Evolutionary conservation across 495 filamentous ascomycete genomes (phyloP).

Genomic region (Penicillium cataractarum): DNA sequence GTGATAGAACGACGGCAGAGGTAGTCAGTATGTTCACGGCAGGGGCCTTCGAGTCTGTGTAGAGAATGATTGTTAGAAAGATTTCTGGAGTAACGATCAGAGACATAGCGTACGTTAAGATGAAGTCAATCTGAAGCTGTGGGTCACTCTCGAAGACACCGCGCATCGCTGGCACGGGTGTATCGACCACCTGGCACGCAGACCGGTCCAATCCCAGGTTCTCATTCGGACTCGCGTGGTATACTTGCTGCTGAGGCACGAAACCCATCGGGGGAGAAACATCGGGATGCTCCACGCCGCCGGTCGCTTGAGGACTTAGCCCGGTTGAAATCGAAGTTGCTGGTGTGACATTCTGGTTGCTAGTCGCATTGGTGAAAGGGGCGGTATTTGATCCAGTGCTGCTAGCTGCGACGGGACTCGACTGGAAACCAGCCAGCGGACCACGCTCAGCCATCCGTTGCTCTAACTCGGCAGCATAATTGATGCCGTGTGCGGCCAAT

Average conservation of each 20-base stretch:
- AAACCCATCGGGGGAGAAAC: slow-evolving; percentile 38
- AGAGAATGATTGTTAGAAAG: slow-evolving; percentile 20
- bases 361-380: slow-evolving; percentile 28
- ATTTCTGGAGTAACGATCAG: background rate
- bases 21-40: slow-evolving; percentile 90
- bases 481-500: slow-evolving; percentile 72
- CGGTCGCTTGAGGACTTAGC: slow-evolving; percentile 38
- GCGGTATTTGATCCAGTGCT: slow-evolving; percentile 41
- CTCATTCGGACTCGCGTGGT: slow-evolving; percentile 30
- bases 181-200: slow-evolving; percentile 26
- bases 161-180: slow-evolving; percentile 43
- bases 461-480: slow-evolving; percentile 48
- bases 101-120: slow-evolving; percentile 77
- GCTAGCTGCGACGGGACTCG: slow-evolving; percentile 40
- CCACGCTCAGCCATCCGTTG: slow-evolving; percentile 42
- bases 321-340: slow-evolving; percentile 43
- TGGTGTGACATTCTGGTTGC: slow-evolving; percentile 40
- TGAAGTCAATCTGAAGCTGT: slow-evolving; percentile 92
- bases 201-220: slow-evolving; percentile 39
- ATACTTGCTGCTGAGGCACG: slow-evolving; percentile 39
- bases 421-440: slow-evolving; percentile 29
- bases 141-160: slow-evolving; percentile 72
- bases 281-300: slow-evolving; percentile 39
- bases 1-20: slow-evolving; percentile 52
- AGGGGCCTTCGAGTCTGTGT: slow-evolving; percentile 85